These are phyloP conservation scores for Notholithocarpus densiflorus DNA, from an alignment of 306 rosid genomes.

Conservation along the genomic window DNA sequence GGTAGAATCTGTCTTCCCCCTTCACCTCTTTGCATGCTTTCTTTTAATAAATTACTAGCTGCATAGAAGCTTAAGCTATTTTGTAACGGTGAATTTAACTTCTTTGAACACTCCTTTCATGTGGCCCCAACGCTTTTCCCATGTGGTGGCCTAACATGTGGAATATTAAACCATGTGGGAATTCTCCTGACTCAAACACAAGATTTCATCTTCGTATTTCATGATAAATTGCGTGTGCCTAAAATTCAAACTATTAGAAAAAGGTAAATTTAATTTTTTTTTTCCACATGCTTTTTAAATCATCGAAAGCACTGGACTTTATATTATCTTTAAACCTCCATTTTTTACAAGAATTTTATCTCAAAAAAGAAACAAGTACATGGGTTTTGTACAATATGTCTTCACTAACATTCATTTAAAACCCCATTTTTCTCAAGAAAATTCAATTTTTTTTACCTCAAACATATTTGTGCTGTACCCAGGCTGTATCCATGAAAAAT, in stretches of 20 bases:
- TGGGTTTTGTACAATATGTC: neutral
- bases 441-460: neutral
- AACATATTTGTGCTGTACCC: neutral
- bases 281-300: neutral
- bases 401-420: neutral
- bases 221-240: neutral
- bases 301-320: too few species aligned
- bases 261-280: neutral
- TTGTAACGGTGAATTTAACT: too few species aligned
- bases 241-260: too few species aligned
- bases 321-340: too few species aligned
- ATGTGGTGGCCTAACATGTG: neutral
- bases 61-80: neutral
- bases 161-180: neutral
- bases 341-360: too few species aligned
- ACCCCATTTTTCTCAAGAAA: neutral
- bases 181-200: neutral
- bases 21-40: neutral
- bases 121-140: neutral
- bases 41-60: neutral
- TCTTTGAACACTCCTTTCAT: neutral
- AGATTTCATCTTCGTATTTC: neutral
- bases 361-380: too few species aligned
- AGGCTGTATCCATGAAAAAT: neutral
- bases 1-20: constrained; percentile 37